These are phyloP conservation scores for Chrysochromulina tobinii DNA, from an alignment of 78 protist genomes.

Conservation along the genomic window DNA sequence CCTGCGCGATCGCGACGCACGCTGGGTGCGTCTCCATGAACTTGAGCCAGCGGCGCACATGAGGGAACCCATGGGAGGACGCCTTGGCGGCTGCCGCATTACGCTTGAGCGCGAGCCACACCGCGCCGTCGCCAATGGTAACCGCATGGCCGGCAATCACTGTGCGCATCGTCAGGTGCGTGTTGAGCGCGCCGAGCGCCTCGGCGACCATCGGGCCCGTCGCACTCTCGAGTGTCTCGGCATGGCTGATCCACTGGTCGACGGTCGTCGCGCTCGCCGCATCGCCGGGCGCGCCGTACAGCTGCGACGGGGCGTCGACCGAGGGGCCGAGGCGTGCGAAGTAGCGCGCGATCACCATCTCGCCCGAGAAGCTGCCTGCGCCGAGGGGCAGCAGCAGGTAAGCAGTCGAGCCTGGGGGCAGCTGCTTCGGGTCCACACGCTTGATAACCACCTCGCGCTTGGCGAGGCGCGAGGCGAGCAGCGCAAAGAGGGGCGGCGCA, in stretches of 20 bases:
- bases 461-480: neutral
- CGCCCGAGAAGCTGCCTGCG: neutral
- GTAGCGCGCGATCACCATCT: neutral
- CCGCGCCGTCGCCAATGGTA: slow-evolving; percentile 29
- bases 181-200: slow-evolving; percentile 1
- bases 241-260: neutral
- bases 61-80: neutral
- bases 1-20: neutral
- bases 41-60: too few species aligned
- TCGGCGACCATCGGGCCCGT: neutral
- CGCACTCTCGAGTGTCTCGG: neutral
- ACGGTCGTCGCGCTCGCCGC: neutral
- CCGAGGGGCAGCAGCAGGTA: neutral
- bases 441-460: neutral
- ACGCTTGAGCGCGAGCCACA: neutral
- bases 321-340: neutral
- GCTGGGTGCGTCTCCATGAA: neutral
- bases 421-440: neutral
- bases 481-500: neutral
- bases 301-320: neutral
- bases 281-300: neutral
- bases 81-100: too few species aligned
- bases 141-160: slow-evolving; percentile 18
- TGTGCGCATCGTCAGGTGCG: slow-evolving; percentile 18
- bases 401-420: neutral